These are phyloP conservation scores for Clonostachys byssicola DNA, from an alignment of 2,329 filamentous ascomycete genomes.

Conservation along the genomic window DNA sequence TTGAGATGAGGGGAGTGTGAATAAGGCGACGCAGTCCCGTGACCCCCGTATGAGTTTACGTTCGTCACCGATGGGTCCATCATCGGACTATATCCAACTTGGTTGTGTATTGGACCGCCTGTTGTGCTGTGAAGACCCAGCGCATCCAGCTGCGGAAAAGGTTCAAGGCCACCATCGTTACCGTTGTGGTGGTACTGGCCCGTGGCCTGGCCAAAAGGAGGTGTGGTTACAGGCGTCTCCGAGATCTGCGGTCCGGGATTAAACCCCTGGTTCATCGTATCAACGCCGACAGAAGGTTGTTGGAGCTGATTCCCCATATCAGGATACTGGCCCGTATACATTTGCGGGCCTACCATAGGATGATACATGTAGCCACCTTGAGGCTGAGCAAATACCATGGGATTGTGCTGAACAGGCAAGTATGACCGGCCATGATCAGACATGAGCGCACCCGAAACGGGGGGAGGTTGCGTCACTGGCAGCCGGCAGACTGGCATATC, in stretches of 20 bases:
- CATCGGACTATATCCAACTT: slow-evolving; percentile 21
- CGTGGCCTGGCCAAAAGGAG: slow-evolving; percentile 12
- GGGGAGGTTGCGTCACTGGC: no score
- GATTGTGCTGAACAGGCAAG: no score
- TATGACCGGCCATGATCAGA: no score
- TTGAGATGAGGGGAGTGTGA: slow-evolving; percentile 24
- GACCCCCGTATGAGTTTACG: slow-evolving; percentile 28
- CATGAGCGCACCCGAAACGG: no score
- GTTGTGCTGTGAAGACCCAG: slow-evolving; percentile 21
- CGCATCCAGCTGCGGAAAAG: slow-evolving; percentile 22
- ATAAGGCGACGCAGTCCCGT: slow-evolving; percentile 26
- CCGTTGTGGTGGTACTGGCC: slow-evolving; percentile 10
- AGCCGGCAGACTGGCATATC: slow-evolving; percentile 23
- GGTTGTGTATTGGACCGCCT: slow-evolving; percentile 14
- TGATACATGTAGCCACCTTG: no score
- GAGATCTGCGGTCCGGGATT: slow-evolving; percentile 12
- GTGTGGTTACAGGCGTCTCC: slow-evolving; percentile 13
- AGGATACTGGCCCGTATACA: slow-evolving; percentile 16
- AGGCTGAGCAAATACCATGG: no score
- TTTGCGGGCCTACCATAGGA: no score
- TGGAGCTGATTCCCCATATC: slow-evolving; percentile 17
- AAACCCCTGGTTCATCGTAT: slow-evolving; percentile 16
- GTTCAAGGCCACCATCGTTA: slow-evolving; percentile 13
- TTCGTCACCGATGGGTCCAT: slow-evolving; percentile 22
- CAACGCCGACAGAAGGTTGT: slow-evolving; percentile 15